phyloP scores from a whole-genome alignment of 768 basidiomycete species.

The Albatrellus ellisii region DNA sequence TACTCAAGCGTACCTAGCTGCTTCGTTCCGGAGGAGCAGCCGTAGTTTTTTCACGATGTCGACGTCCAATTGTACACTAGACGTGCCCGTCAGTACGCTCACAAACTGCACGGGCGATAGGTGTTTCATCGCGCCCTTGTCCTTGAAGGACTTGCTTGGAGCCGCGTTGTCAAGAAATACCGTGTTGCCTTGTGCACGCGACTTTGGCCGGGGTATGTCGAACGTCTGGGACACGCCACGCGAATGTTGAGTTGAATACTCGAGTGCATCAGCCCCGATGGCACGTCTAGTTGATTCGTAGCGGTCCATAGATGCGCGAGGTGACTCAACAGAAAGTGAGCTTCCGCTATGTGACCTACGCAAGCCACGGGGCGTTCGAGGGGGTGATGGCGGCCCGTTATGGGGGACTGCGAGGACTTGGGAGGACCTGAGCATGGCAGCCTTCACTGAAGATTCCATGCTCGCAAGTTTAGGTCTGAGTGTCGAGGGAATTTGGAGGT shows the following conservation, averaged over 20 bases:
- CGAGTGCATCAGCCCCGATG: background rate
- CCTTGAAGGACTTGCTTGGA: conserved; percentile 30
- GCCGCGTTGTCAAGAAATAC: conserved; percentile 23
- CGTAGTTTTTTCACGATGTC: conserved; percentile 81
- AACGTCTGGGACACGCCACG: conserved; percentile 42
- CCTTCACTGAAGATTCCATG: conserved; percentile 81
- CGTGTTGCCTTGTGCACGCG: conserved; percentile 38
- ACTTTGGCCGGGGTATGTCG: conserved; percentile 38
- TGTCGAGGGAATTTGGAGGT: conserved; percentile 74
- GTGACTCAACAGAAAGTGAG: conserved; percentile 43
- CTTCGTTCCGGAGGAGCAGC: conserved; percentile 79
- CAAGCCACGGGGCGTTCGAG: conserved; percentile 40
- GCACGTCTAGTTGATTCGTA: conserved; percentile 2
- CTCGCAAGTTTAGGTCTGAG: conserved; percentile 66
- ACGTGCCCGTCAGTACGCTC: conserved; percentile 50
- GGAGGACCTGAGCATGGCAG: conserved; percentile 84
- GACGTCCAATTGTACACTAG: conserved; percentile 69
- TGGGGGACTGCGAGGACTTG: conserved; percentile 26
- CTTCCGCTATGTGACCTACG: conserved; percentile 66
- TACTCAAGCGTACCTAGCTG: conserved; percentile 47
- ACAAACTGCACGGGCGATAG: conserved; percentile 55
- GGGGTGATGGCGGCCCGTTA: conserved; percentile 16
- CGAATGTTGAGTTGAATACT: conserved; percentile 24
- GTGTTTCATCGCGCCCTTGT: conserved; percentile 38
- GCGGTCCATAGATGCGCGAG: conserved; percentile 18